A percentile compares a stretch with the other conserved stretches of the same genome.
phyloP scores from a whole-genome alignment of 169 alveolate genomes.

The Eimeria praecox region DNA sequence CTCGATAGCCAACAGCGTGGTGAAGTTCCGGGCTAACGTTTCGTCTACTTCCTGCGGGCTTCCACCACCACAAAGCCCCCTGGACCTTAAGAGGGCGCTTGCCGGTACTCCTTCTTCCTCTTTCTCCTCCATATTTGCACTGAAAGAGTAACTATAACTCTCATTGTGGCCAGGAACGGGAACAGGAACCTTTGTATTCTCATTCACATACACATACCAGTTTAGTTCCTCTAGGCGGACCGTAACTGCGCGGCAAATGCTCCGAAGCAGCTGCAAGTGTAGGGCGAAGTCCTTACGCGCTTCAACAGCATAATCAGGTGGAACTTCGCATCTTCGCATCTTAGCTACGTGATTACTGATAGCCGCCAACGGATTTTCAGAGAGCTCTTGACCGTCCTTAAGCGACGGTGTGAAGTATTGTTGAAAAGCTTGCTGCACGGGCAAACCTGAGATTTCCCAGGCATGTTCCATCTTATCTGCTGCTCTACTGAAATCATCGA shows the following conservation, averaged over 20 bases:
- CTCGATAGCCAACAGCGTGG: neutral
- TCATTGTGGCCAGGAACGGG: neutral
- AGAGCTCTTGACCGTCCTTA: neutral
- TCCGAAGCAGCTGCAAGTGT: neutral
- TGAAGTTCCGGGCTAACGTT: neutral
- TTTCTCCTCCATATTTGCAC: neutral
- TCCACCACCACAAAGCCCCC: neutral
- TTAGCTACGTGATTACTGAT: neutral
- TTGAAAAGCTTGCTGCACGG: neutral
- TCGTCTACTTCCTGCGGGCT: neutral
- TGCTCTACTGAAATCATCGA: neutral
- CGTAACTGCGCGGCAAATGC: slow-evolving; percentile 1
- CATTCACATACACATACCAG: neutral
- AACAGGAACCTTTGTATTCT: neutral
- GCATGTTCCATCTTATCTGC: neutral
- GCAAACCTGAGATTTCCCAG: neutral
- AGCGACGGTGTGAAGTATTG: slow-evolving; percentile 12
- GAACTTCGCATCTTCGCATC: neutral
- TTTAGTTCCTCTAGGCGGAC: neutral
- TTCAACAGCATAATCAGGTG: neutral
- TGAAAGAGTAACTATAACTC: neutral
- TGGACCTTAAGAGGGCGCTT: neutral
- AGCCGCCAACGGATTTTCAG: neutral
- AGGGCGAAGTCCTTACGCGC: neutral
- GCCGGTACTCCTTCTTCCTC: neutral